Evolutionary conservation across 345 rosid species (phyloP).

Genomic region (Trapa incisa): DNA sequence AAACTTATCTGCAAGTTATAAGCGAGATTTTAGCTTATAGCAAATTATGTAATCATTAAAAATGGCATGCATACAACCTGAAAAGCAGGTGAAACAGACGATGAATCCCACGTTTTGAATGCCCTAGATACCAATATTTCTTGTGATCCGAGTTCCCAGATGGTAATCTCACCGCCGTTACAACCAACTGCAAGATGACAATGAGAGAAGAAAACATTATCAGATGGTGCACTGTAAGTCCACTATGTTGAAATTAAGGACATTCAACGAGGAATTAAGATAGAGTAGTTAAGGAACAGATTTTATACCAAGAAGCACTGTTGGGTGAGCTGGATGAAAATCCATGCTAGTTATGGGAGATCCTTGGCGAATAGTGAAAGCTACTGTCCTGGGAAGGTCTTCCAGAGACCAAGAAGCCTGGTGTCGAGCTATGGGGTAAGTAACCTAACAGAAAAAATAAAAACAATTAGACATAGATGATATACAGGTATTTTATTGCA

Average conservation of each 20-base stretch:
- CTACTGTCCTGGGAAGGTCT: conserved; percentile 72
- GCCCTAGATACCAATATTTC: conserved; percentile 61
- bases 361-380: conserved; percentile 57
- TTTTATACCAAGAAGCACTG: conserved; percentile 59
- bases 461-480: conserved; percentile 3
- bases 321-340: conserved; percentile 61
- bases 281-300: not conserved
- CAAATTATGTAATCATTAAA: not conserved
- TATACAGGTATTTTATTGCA: not conserved
- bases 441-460: conserved; percentile 35
- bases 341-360: conserved; percentile 81
- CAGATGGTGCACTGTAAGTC: not conserved
- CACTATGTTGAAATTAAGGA: not conserved
- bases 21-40: not conserved
- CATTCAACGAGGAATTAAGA: not conserved
- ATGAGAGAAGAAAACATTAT: conserved; percentile 12
- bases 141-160: conserved; percentile 58
- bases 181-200: conserved; percentile 57
- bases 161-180: conserved; percentile 59
- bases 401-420: conserved; percentile 59
- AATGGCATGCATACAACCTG: conserved; percentile 40
- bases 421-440: conserved; percentile 46
- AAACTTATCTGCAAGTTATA: not conserved
- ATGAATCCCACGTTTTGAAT: conserved; percentile 66
- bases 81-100: conserved; percentile 34